Percentiles rank a stretch among this genome's conserved stretches.
These are phyloP conservation scores for Sophora flavescens DNA, from an alignment of 306 rosid species.

Conservation along the genomic window DNA sequence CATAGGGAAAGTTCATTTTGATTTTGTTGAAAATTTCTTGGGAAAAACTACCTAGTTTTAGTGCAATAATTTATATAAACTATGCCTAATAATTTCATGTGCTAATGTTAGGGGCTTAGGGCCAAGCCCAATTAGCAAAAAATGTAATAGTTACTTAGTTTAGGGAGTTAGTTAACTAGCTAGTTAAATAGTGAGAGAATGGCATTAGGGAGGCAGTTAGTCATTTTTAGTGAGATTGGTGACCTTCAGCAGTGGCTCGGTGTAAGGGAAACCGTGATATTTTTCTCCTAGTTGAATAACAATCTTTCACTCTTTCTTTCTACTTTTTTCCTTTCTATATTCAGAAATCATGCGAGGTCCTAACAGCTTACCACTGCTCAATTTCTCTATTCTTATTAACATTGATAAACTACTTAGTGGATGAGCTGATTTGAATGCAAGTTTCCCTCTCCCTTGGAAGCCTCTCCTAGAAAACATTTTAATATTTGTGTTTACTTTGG, in stretches of 20 bases:
- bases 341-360: too few relatives aligned
- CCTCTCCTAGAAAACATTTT: not conserved
- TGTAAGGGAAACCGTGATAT: too few relatives aligned
- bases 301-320: too few relatives aligned
- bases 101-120: not conserved
- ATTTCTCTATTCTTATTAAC: conserved; percentile 1
- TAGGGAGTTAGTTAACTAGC: too few relatives aligned
- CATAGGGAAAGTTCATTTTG: conserved; percentile 5
- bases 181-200: too few relatives aligned
- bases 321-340: too few relatives aligned
- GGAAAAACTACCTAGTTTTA: conserved; percentile 1
- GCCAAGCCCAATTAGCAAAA: too few relatives aligned
- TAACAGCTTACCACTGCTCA: not conserved
- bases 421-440: not conserved
- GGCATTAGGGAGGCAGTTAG: too few relatives aligned
- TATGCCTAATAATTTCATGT: not conserved
- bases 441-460: not conserved
- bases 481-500: not conserved
- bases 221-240: too few relatives aligned
- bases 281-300: too few relatives aligned
- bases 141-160: too few relatives aligned
- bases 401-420: conserved; percentile 21
- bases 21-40: not conserved
- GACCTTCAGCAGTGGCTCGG: too few relatives aligned
- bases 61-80: conserved; percentile 2